Percentiles rank a stretch among this genome's conserved stretches.
Conservation (phyloP, 495 filamentous ascomycete genomes). For the Penicillium antarcticum region DNA sequence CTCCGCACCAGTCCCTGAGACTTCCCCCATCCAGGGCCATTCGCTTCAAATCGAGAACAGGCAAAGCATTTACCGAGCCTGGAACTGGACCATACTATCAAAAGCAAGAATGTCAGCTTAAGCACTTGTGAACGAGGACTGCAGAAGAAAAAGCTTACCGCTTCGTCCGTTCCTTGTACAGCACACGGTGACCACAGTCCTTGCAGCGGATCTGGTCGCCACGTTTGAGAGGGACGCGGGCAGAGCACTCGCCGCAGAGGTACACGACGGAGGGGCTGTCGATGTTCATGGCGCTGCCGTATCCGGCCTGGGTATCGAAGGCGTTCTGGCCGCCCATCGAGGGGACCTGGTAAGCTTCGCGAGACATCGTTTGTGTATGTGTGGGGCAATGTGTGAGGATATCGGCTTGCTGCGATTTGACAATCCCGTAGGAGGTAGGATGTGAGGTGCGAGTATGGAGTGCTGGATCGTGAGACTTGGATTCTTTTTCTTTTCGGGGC, state of each 20-base stretch:
- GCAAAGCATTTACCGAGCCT: slow-evolving; percentile 63
- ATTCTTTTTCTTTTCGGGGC: slow-evolving; percentile 8
- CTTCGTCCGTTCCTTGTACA: slow-evolving; percentile 98
- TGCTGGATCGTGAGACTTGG: not conserved
- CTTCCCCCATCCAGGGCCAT: not conserved
- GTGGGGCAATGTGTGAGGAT: not conserved
- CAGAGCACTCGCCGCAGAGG: slow-evolving; percentile 89
- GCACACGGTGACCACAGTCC: slow-evolving; percentile 90
- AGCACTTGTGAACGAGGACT: slow-evolving; percentile 1
- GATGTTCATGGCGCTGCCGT: slow-evolving; percentile 21
- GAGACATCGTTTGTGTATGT: slow-evolving; percentile 33
- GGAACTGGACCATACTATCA: slow-evolving; percentile 92
- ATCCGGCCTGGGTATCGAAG: slow-evolving; percentile 33
- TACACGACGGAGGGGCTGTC: slow-evolving; percentile 65
- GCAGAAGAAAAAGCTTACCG: slow-evolving; percentile 56
- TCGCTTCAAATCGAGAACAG: not conserved
- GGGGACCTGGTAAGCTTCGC: slow-evolving; percentile 50
- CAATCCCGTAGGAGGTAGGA: not conserved
- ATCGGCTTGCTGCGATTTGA: not conserved
- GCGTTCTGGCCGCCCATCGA: slow-evolving; percentile 34
- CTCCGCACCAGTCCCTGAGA: slow-evolving; percentile 2
- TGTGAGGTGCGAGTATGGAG: not conserved
- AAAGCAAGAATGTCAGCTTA: slow-evolving; percentile 11
- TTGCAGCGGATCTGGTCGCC: slow-evolving; percentile 91
- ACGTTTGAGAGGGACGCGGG: slow-evolving; percentile 73